Evolutionary conservation across 768 basidiomycete species (phyloP), one percentile per base, ranked within the genome.

Genomic region (Mycena pura): DNA sequence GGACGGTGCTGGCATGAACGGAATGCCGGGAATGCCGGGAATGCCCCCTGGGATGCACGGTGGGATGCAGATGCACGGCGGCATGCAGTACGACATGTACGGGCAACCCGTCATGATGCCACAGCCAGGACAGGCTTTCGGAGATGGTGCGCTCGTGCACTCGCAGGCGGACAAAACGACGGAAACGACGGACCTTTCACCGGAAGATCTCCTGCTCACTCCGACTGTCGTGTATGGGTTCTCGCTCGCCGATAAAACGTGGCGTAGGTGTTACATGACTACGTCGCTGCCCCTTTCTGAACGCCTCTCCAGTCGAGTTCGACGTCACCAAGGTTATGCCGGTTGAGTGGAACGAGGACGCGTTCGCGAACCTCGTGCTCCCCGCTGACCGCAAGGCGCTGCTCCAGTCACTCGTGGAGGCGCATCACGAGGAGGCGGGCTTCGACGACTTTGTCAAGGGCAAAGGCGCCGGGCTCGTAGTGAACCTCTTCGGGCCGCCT

Each of bases 401-500:
- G 3, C 75, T 86, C 22, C 82, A 80, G 47, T 84, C 85, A 2
- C 78, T 86, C 3, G 80, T 86, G n/a, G 84, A 85, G 63, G 81
- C 84, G 2, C 85, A 87, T 64, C 83, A 84, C 67, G 74, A 75
- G 15, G 80, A 81, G 58, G 67, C 81, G 6, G 82, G 81, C 17
- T 82, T 85, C 63, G 84, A 85, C 53, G 86, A 88, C 59, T 85
- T 87, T 60, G 84, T 88, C 70, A 83, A 82, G 66, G 86, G 86
- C 32, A 88, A 89, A 67, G 87, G 86, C 0, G 83, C 84, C n/a
- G 83, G 83, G 14, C 73, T 86, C 34, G 83, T 89, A 19, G 76
- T 86, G 46, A 83, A 84, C 55, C 73, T 84, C 3, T 86, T 82
- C 60, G 85, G 85, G 11, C 83, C 85, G 29, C 85, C 86, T 0